Conservation (phyloP, 1,284 basidiomycete species). For the Mycosarcoma maydis region DNA sequence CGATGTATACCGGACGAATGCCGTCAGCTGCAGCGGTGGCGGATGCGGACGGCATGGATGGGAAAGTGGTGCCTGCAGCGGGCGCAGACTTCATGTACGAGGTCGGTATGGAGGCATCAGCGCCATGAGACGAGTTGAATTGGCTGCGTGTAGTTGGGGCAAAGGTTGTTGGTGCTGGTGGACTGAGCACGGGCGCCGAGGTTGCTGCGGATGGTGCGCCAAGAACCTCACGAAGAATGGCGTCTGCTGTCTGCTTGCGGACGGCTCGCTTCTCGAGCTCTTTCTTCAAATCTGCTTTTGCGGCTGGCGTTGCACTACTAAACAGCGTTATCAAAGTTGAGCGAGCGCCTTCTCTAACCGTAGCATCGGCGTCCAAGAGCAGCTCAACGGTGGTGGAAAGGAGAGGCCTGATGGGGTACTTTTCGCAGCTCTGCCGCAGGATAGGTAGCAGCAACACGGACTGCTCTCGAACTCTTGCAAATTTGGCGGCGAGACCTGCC, state of each 20-base stretch:
- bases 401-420: conserved; percentile 84
- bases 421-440: conserved; percentile 43
- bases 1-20: conserved; percentile 73
- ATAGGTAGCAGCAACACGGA: conserved; percentile 38
- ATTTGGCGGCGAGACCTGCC: conserved; percentile 78
- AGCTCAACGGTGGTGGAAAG: conserved; percentile 81
- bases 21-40: conserved; percentile 43
- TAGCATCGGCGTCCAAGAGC: conserved; percentile 88
- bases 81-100: conserved; percentile 4
- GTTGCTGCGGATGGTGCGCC: conserved; percentile 21
- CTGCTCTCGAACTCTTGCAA: conserved; percentile 72
- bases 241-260: conserved; percentile 78
- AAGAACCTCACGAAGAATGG: conserved; percentile 69
- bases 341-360: conserved; percentile 85
- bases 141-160: conserved; percentile 12
- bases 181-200: conserved; percentile 5
- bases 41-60: not conserved
- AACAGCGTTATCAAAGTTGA: conserved; percentile 84
- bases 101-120: conserved; percentile 2
- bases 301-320: conserved; percentile 80
- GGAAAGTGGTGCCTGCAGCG: not conserved
- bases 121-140: not conserved
- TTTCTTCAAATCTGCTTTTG: conserved; percentile 90
- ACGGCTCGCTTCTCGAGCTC: conserved; percentile 73
- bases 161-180: not conserved